phyloP scores from a whole-genome alignment of 2,329 filamentous ascomycete genomes.

The Dactylellina sp. region DNA sequence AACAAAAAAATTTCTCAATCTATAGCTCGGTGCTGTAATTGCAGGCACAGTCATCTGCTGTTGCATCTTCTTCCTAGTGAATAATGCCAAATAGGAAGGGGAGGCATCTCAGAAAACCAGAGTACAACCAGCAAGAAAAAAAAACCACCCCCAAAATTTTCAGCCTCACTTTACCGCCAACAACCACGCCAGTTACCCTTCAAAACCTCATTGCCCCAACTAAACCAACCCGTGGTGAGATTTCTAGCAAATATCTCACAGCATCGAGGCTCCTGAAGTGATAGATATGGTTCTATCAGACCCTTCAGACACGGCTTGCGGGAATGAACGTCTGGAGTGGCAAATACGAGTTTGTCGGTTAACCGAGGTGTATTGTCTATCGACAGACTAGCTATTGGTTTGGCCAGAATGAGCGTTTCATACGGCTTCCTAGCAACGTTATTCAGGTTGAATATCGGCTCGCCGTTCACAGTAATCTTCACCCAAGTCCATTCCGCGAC shows the following conservation, averaged over 20 bases:
- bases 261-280: constrained; percentile 66
- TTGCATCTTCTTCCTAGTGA: constrained; percentile 50
- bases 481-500: constrained; percentile 82
- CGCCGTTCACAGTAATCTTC: constrained; percentile 75
- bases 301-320: constrained; percentile 78
- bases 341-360: constrained; percentile 72
- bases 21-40: constrained; percentile 35
- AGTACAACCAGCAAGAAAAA: neutral
- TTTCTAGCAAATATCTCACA: constrained; percentile 83
- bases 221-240: constrained; percentile 80
- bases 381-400: constrained; percentile 53
- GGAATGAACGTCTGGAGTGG: constrained; percentile 81
- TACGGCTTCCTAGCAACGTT: constrained; percentile 79
- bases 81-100: constrained; percentile 36
- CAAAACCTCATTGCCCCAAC: constrained; percentile 80
- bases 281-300: constrained; percentile 65
- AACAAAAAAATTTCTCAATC: neutral
- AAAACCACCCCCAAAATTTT: neutral
- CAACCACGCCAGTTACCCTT: constrained; percentile 73
- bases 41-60: constrained; percentile 47
- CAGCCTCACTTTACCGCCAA: constrained; percentile 65
- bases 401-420: constrained; percentile 75
- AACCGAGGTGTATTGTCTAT: constrained; percentile 60
- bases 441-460: constrained; percentile 73
- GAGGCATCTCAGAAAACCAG: neutral